Conservation (phyloP, 108 stramenopile genomes). For the Skeletonema potamos region DNA sequence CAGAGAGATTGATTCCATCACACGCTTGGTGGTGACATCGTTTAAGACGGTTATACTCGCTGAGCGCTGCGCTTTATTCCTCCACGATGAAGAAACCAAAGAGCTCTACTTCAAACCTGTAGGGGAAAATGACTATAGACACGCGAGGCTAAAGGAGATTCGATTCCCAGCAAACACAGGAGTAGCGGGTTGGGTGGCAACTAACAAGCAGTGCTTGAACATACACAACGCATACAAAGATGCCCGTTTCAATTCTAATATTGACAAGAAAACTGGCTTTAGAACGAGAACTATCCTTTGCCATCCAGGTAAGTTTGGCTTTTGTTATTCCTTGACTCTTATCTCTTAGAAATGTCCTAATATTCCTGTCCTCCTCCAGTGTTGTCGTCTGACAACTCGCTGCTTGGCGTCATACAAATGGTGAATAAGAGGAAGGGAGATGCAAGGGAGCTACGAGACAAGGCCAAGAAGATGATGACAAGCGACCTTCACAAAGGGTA, state of each 20-base stretch:
- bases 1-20: slow-evolving; percentile 49
- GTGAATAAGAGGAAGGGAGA: slow-evolving; percentile 58
- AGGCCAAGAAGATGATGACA: slow-evolving; percentile 34
- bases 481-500: slow-evolving; percentile 28
- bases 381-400: slow-evolving; percentile 28
- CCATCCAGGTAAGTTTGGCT: too few species aligned
- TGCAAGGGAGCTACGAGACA: slow-evolving; percentile 24
- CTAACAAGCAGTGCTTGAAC: slow-evolving; percentile 44
- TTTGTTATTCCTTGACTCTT: too few species aligned
- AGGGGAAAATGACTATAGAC: slow-evolving; percentile 40
- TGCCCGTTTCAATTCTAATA: slow-evolving; percentile 45
- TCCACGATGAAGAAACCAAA: slow-evolving; percentile 41
- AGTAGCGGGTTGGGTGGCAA: slow-evolving; percentile 58
- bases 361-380: too few species aligned
- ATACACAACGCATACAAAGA: slow-evolving; percentile 56
- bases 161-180: slow-evolving; percentile 48
- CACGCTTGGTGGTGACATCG: slow-evolving; percentile 45
- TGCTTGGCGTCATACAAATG: slow-evolving; percentile 65
- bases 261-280: slow-evolving; percentile 52
- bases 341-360: too few species aligned
- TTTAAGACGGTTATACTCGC: slow-evolving; percentile 45
- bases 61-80: slow-evolving; percentile 51
- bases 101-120: slow-evolving; percentile 58
- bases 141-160: slow-evolving; percentile 29
- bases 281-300: slow-evolving; percentile 52